phyloP scores from a whole-genome alignment of 768 basidiomycete species.

The Lactifluus piperatus region DNA sequence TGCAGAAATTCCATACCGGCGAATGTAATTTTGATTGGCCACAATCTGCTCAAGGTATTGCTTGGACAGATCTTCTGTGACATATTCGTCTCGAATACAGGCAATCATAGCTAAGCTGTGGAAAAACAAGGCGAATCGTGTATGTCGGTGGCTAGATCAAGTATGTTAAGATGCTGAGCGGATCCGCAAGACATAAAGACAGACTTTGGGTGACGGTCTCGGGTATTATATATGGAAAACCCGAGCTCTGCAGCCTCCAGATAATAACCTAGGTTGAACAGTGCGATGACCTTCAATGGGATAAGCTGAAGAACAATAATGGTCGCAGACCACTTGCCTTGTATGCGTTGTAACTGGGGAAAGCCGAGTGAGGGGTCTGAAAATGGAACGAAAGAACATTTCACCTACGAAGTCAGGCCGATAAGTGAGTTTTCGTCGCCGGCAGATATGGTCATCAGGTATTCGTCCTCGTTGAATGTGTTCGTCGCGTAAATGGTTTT shows the following conservation, averaged over 20 bases:
- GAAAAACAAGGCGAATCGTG: conserved; percentile 60
- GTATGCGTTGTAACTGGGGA: conserved; percentile 52
- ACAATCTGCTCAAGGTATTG: conserved; percentile 49
- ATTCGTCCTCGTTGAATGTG: conserved; percentile 47
- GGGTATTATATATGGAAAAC: conserved; percentile 50
- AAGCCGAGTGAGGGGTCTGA: neutral
- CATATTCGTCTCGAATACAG: conserved; percentile 40
- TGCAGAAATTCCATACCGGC: conserved; percentile 35
- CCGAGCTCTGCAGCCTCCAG: conserved; percentile 55
- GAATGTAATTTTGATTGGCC: conserved; percentile 52
- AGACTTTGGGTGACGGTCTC: conserved; percentile 57
- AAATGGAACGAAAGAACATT: neutral
- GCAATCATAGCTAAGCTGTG: conserved; percentile 60
- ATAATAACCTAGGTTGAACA: conserved; percentile 52
- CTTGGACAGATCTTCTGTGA: conserved; percentile 29
- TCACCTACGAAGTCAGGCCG: conserved; percentile 50
- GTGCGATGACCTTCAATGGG: conserved; percentile 43
- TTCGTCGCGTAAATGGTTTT: conserved; percentile 54
- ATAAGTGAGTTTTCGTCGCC: conserved; percentile 42
- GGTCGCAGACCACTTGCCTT: conserved; percentile 34
- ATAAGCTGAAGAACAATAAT: neutral
- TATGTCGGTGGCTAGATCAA: conserved; percentile 49
- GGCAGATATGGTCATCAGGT: conserved; percentile 35
- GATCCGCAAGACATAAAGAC: conserved; percentile 13
- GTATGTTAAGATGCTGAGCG: neutral